These are phyloP conservation scores for Fraxinus floribunda DNA, from an alignment of 305 asterid genomes.

Conservation along the genomic window DNA sequence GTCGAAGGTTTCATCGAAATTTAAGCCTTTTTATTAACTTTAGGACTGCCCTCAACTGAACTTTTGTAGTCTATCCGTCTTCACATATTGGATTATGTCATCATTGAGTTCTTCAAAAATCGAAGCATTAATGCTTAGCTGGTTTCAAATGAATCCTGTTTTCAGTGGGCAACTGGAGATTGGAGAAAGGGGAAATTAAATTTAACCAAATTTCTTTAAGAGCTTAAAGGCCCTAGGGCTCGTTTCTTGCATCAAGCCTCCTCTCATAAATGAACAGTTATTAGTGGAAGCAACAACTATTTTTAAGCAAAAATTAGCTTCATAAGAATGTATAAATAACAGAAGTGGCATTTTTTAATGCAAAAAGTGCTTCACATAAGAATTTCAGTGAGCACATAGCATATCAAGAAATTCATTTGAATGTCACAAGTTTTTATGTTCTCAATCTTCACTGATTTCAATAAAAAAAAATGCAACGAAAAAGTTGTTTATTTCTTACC, in stretches of 20 bases:
- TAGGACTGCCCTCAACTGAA: background rate
- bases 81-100: background rate
- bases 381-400: background rate
- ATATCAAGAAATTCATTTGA: background rate
- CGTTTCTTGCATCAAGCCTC: background rate
- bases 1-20: background rate
- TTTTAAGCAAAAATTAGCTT: background rate
- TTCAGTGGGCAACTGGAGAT: background rate
- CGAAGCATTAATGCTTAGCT: background rate
- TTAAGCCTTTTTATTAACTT: background rate
- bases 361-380: background rate
- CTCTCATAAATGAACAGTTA: background rate
- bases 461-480: slow-evolving; percentile 15
- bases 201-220: background rate
- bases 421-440: background rate
- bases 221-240: background rate
- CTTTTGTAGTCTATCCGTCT: background rate
- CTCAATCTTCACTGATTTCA: background rate
- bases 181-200: background rate
- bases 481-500: slow-evolving; percentile 42
- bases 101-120: background rate
- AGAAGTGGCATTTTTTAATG: background rate
- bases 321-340: background rate
- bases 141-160: background rate
- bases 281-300: background rate